Evolutionary conservation across 1,139 yeast genomes (phyloP), one percentile per base, ranked within the genome.

Genomic region (Eremothecium coryli): DNA sequence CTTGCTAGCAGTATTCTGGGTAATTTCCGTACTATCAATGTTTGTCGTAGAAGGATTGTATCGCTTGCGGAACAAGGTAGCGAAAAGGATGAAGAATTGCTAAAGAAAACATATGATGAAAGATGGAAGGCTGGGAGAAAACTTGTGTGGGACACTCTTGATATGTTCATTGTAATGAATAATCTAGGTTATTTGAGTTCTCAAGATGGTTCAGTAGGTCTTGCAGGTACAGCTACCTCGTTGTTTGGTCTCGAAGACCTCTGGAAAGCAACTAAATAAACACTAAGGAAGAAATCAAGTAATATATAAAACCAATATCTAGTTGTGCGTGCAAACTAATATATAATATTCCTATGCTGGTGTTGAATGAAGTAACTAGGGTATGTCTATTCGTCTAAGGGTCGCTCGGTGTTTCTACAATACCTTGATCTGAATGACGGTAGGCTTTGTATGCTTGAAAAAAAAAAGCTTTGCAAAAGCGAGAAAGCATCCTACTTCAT

Each of bases 221-320:
- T 79, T 44, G 88, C 93, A 31, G 97, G 97, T 58, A 69, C 81
- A 22, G 64, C 82, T 42, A 85, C 96, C 21, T 80, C 95, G 27
- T 42, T 78, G 38, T 65, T 86, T 61, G 95, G 95, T 25, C 66
- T 84, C 41, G 71, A 69, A 53, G 86, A 82, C 49, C 62, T 81
- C 45, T 88, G 66, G 67, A 48, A 49, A 22, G 46, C 44, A 12
- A 43, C 22, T 10, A 8, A 20, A 20, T 20, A 8, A 20, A 20
- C 22, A n/a, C n/a, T n/a, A n/a, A n/a, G n/a, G n/a, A n/a, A n/a
- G n/a, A n/a, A n/a, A n/a, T n/a, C n/a, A n/a, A n/a, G n/a, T n/a
- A n/a, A n/a, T n/a, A n/a, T n/a, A n/a, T n/a, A n/a, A n/a, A n/a
- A n/a, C n/a, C n/a, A n/a, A n/a, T n/a, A n/a, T n/a, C n/a, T n/a